Conservation (phyloP, 148 eudicot genomes). For the Rhododendron mucronatum region DNA sequence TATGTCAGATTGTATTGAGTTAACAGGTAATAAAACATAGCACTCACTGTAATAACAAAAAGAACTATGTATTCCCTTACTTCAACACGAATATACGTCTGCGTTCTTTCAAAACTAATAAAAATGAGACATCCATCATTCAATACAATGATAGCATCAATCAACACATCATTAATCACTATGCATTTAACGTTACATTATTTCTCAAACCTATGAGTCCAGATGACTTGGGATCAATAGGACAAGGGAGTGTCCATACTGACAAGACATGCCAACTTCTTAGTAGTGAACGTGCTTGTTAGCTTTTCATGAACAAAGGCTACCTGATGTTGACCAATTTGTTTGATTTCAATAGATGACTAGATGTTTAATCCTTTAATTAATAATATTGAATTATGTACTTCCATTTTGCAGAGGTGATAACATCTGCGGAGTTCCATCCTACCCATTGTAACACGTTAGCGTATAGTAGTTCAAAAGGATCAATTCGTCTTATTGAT, state of each 20-base stretch:
- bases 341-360: not conserved
- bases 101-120: not conserved
- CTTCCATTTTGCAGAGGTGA: slow-evolving; percentile 54
- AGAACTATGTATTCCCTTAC: not conserved
- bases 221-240: not conserved
- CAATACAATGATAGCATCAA: not conserved
- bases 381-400: not conserved
- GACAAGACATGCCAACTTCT: not conserved
- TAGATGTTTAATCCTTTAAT: not conserved
- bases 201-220: not conserved
- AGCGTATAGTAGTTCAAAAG: slow-evolving; percentile 84
- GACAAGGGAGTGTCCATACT: not conserved
- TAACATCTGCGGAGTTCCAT: slow-evolving; percentile 83
- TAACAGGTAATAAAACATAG: not conserved
- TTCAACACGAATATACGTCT: not conserved
- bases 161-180: not conserved
- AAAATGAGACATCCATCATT: not conserved
- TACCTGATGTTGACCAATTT: not conserved
- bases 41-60: not conserved
- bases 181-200: not conserved
- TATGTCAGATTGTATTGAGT: not conserved
- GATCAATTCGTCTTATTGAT: slow-evolving; percentile 72
- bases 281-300: not conserved
- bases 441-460: slow-evolving; percentile 70
- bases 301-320: not conserved